Evolutionary conservation across 2,329 filamentous ascomycete species (phyloP), one percentile per base, ranked within the genome.

Genomic region (Dothidotthia symphoricarpi): DNA sequence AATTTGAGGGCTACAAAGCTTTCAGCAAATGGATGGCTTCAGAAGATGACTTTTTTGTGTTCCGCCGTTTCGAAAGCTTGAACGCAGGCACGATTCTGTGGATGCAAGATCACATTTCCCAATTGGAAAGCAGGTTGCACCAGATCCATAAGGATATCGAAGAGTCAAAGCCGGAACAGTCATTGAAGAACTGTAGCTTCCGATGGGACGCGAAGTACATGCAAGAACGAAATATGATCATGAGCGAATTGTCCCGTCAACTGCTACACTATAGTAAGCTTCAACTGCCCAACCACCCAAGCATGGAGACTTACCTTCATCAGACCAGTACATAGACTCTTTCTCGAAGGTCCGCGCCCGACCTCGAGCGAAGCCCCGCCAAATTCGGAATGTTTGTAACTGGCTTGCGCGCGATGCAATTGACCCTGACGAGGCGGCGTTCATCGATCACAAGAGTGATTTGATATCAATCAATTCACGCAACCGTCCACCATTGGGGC

Each of bases 11-110:
- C 1, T 63, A 64, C 34, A 38, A 46, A 25, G 46, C 32, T 1
- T 57, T 61, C 27, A 56, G 48, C 17, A 41, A 34, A 25, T 63
- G 49, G 53, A 53, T 62, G 46, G 56, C 60, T 8, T 58, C 57
- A 1, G 57, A 62, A 24, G 44, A 63, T 24, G 57, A 59, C 31
- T 62, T 59, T 27, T 61, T 63, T 19, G 36, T 64, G 0, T 31
- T 64, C 17, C 49, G 60, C 4, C 44, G 56, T 9, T 63, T 62
- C 17, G 45, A 44, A 10, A 48, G 32, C 15, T 26, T 62, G n/a
- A 61, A 59, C 32, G 50, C 52, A 7, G 39, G 40, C 1, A 47
- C 57, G 2, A 45, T 59, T 5, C 32, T 63, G 4, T 53, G 44
- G 32, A 43, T 63, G 41, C 60, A 61, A 30, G 29, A 58, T 33